Conservation (phyloP, 2,329 filamentous ascomycete genomes). For the Diatrype stigma region DNA sequence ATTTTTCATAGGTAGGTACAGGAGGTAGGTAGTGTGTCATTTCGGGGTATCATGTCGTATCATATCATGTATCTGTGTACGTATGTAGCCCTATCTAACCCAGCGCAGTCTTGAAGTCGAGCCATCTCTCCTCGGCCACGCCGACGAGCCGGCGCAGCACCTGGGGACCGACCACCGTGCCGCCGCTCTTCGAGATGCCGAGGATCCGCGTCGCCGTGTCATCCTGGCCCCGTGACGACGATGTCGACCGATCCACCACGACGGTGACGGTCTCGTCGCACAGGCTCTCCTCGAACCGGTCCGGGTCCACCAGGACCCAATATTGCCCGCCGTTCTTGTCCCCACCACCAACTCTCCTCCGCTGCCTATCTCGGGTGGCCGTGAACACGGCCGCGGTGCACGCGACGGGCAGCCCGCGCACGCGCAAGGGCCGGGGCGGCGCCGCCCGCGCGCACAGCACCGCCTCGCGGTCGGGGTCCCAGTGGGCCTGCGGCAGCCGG, state of each 20-base stretch:
- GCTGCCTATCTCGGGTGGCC: constrained; percentile 48
- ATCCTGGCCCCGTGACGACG: constrained; percentile 5
- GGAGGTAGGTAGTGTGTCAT: too few relatives aligned
- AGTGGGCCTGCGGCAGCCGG: constrained; percentile 71
- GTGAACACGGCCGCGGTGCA: constrained; percentile 77
- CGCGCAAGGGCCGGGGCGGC: constrained; percentile 50
- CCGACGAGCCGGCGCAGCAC: constrained; percentile 57
- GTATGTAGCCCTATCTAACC: constrained; percentile 1
- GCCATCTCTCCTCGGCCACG: constrained; percentile 61
- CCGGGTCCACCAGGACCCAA: constrained; percentile 85
- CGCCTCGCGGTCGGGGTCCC: constrained; percentile 76
- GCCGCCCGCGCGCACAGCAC: constrained; percentile 60
- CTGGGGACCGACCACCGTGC: constrained; percentile 61
- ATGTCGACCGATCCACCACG: constrained; percentile 66
- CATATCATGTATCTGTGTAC: too few relatives aligned
- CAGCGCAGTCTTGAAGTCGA: constrained; percentile 39
- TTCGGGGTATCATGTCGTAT: too few relatives aligned
- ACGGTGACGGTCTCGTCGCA: constrained; percentile 81
- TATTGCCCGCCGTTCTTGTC: constrained; percentile 39
- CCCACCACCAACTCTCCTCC: constrained; percentile 12
- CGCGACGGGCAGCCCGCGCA: constrained; percentile 68
- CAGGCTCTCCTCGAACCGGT: constrained; percentile 81
- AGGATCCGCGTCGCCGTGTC: constrained; percentile 53
- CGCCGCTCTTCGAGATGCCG: constrained; percentile 80
- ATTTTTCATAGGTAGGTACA: too few relatives aligned